Evolutionary conservation across 78 protist genomes (phyloP).

Genomic region (Dictyostelium brefeldianum): DNA sequence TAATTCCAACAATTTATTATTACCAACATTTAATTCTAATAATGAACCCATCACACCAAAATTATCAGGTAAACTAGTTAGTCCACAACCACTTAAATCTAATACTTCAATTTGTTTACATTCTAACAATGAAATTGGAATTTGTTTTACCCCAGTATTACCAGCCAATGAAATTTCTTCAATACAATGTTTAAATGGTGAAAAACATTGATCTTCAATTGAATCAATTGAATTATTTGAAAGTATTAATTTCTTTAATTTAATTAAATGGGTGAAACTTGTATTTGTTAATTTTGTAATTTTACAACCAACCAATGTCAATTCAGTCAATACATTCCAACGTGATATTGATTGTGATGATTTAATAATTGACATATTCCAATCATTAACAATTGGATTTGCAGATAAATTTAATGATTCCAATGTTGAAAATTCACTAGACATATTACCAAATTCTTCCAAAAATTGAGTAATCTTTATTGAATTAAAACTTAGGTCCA

Average conservation of each 20-base stretch:
- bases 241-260: background rate
- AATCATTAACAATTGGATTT: background rate
- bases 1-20: constrained; percentile 11
- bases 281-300: background rate
- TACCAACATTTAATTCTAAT: constrained; percentile 25
- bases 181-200: background rate
- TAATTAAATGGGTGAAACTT: background rate
- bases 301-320: constrained; percentile 33
- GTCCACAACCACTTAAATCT: constrained; percentile 10
- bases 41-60: background rate
- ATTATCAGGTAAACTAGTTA: background rate
- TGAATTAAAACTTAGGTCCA: constrained; percentile 32
- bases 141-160: background rate
- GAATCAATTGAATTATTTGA: background rate
- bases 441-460: constrained; percentile 13
- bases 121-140: background rate
- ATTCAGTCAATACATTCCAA: background rate
- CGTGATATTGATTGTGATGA: background rate
- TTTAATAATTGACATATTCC: constrained; percentile 9
- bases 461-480: constrained; percentile 9
- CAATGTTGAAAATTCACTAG: constrained; percentile 15
- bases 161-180: constrained; percentile 31
- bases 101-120: constrained; percentile 7
- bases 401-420: constrained; percentile 5
- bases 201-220: background rate